Base-by-base conservation (phyloP, 2,329 filamentous ascomycete species). In the Shiraia bambusicola region DNA sequence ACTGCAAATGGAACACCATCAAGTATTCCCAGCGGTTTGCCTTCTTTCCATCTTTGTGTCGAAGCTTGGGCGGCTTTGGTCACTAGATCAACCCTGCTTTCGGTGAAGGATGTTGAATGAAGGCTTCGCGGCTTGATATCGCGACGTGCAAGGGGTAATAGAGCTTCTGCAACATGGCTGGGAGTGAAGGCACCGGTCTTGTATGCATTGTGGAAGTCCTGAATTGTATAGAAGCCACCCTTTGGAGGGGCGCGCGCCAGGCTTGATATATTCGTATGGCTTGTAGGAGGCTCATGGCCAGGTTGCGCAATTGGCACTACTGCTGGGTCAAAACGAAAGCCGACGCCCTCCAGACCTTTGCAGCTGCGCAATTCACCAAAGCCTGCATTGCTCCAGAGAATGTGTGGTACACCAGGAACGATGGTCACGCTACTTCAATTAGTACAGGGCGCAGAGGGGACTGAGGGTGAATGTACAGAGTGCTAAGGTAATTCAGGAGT, bases 1-100 rank as follows among this genome's bases (percentile, higher is more conserved):
- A 93, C 80, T 0, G 84, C 86, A 34, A 94, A 79, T 0, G 89
- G 90, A 1, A 95, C 81, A 10, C 90, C 90, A 58, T 95, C 90
- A 6, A 95, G 72, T 4, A 87, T 71, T 10, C 87, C 77, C 12
- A 89, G 66, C 0, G 83, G 77, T 47, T 77, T 76, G 0, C 87
- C 86, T 12, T 76, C 72, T 43, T 81, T 80, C 67, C 86, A 95
- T 32, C 90, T 76, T 60, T 80, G 74, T 0, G 88, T 86, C 1
- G 88, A 93, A 6, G 79, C 86, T 54, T 77, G 77, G 0, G 90
- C 89, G 1, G 88, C 84, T 26, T 78, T 77, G 4, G 83, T 74
- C 1, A 87, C 79, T 13, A 79, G 68, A 15, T 87, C 80, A 7
- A 76, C 76, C 39, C 84, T 78, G 29, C 77, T 80, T 37, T 86